Percentiles rank a stretch among this genome's conserved stretches.
These are phyloP conservation scores for Penicillium daleae DNA, from an alignment of 495 filamentous ascomycete genomes.

Conservation along the genomic window DNA sequence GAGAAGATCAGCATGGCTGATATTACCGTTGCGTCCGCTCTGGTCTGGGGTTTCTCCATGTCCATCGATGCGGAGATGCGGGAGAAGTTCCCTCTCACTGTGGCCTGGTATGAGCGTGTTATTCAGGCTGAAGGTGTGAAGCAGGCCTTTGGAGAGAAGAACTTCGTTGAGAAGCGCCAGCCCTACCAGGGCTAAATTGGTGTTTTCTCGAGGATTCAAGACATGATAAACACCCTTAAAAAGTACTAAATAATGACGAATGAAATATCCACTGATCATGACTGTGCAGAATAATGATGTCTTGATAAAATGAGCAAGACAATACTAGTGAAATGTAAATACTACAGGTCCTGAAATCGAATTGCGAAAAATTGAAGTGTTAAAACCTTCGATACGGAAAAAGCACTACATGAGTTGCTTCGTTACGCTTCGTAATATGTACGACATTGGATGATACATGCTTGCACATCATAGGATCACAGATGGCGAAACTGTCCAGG, in stretches of 20 bases:
- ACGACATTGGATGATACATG: not conserved
- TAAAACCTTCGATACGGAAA: too few species aligned
- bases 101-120: conserved; percentile 49
- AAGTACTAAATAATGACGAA: not conserved
- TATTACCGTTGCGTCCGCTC: conserved; percentile 46
- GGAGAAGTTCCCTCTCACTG: conserved; percentile 43
- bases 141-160: conserved; percentile 52
- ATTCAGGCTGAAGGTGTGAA: conserved; percentile 51
- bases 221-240: not conserved
- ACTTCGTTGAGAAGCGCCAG: conserved; percentile 48
- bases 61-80: conserved; percentile 56
- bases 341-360: too few species aligned
- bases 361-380: too few species aligned
- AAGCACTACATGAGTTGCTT: too few species aligned
- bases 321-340: too few species aligned
- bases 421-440: too few species aligned
- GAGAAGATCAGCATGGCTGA: conserved; percentile 59
- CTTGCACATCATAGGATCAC: not conserved
- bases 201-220: not conserved
- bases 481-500: not conserved
- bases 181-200: conserved; percentile 15
- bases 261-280: not conserved
- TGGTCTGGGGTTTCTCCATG: conserved; percentile 46
- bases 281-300: not conserved
- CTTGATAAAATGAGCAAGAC: not conserved